Percentiles rank a stretch among this genome's conserved stretches.
These are phyloP conservation scores for Candida koratica DNA, from an alignment of 805 yeast species.

Conservation along the genomic window DNA sequence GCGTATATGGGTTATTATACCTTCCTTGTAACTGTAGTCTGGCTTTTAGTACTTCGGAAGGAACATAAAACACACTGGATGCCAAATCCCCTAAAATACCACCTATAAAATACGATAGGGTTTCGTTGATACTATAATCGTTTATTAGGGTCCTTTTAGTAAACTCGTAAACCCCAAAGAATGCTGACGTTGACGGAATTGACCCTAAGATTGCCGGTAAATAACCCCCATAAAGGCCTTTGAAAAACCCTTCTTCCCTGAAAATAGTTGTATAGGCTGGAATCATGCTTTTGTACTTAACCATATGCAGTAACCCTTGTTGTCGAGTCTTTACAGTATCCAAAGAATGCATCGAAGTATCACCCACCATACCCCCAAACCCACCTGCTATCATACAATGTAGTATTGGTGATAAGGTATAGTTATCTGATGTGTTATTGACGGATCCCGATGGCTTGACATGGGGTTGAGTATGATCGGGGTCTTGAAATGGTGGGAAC, in stretches of 20 bases:
- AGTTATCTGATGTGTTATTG: background rate
- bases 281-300: conserved; percentile 69
- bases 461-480: conserved; percentile 1
- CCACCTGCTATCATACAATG: conserved; percentile 86
- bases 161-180: conserved; percentile 85
- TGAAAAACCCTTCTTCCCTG: conserved; percentile 74
- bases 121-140: conserved; percentile 66
- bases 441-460: background rate
- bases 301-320: conserved; percentile 77
- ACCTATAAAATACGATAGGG: conserved; percentile 72
- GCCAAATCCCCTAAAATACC: conserved; percentile 95
- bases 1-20: conserved; percentile 70
- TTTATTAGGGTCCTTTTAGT: conserved; percentile 68
- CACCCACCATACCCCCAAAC: conserved; percentile 91
- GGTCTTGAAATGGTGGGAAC: conserved; percentile 23
- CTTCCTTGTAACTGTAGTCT: conserved; percentile 90
- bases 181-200: conserved; percentile 90
- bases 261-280: conserved; percentile 75
- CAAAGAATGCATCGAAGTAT: conserved; percentile 87
- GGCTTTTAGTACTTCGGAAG: conserved; percentile 91
- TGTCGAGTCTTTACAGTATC: conserved; percentile 97
- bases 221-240: conserved; percentile 91
- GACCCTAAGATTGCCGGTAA: conserved; percentile 89
- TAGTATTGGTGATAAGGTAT: conserved; percentile 39
- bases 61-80: conserved; percentile 85